Base-by-base conservation (phyloP, 106 monocot genomes). In the Phalaenopsis equestris region DNA sequence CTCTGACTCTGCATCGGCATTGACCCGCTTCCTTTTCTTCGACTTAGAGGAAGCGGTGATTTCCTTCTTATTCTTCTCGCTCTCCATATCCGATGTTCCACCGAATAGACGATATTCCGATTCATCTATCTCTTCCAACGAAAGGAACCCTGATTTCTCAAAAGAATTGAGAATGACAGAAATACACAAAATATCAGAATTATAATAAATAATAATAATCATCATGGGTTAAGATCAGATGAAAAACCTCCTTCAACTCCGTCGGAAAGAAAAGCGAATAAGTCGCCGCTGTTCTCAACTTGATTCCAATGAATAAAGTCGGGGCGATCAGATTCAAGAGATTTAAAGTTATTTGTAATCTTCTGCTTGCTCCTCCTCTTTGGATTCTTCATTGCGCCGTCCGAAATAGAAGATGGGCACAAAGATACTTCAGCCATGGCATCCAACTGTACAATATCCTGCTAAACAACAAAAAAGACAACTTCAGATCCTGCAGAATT, bases 121-220 rank as follows among this genome's bases (percentile, higher is more conserved):
- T 30, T 92, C 97, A 68, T 98, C 94, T 6, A 98, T 90, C 89
- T 98, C 97, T 61, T 98, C 94, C 82, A 98, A 75, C 5, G 90
- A 87, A 9, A 98, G 82, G 81, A 98, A 98, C 6, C 97, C 96
- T 97, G 4, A 43, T 70, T 38, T 19, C 24, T 24, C 6, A 36
- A 57, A 55, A 39, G 81, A 41, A 4, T 37, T 48, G 1, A 23
- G 68, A 41, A 38, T 9, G 3, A 14, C 6, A 24, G 9, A 48
- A 55, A 14, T 41, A 17, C 36, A 2, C 39, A 1, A 12, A 39
- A 37, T 6, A 39, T 9, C 11, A 67, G 67, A 67, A 70, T 70
- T 2, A 70, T 11, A 18, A 43, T 47, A 43, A 41, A 37, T 15
- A 30, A 30, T 30, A 9, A 2, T 49, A 12, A 73, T 55, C 1